Evolutionary conservation across 2,329 filamentous ascomycete genomes (phyloP).

Genomic region (Trichoderma sp.): DNA sequence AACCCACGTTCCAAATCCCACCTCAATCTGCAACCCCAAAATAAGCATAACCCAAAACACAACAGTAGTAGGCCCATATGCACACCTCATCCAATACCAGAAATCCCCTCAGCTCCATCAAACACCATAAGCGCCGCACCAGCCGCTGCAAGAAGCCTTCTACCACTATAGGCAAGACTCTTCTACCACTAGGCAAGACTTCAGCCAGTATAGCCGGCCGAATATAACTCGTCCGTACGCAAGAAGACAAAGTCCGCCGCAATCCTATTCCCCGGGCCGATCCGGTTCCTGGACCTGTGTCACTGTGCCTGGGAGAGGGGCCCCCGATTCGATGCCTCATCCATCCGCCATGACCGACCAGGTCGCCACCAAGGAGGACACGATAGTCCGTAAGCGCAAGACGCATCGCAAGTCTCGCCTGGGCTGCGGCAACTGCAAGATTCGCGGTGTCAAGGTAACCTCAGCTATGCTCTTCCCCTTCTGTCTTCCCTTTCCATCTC

Average conservation of each 20-base stretch:
- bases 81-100: neutral
- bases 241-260: neutral
- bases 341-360: neutral
- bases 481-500: neutral
- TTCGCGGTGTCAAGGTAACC: slow-evolving; percentile 52
- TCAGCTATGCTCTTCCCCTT: neutral
- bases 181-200: neutral
- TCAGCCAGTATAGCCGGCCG: neutral
- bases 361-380: neutral
- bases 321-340: neutral
- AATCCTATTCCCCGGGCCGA: neutral
- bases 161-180: neutral
- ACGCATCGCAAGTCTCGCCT: slow-evolving; percentile 52
- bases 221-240: neutral
- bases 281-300: neutral
- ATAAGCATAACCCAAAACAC: neutral
- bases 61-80: neutral
- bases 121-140: neutral
- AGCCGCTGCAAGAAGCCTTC: neutral
- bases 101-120: neutral
- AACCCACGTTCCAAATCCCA: neutral
- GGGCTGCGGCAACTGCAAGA: slow-evolving; percentile 57
- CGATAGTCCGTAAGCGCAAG: slow-evolving; percentile 20
- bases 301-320: neutral
- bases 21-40: neutral